These are phyloP conservation scores for Pestalotiopsis sp. DNA, from an alignment of 2,329 filamentous ascomycete species.

Conservation along the genomic window DNA sequence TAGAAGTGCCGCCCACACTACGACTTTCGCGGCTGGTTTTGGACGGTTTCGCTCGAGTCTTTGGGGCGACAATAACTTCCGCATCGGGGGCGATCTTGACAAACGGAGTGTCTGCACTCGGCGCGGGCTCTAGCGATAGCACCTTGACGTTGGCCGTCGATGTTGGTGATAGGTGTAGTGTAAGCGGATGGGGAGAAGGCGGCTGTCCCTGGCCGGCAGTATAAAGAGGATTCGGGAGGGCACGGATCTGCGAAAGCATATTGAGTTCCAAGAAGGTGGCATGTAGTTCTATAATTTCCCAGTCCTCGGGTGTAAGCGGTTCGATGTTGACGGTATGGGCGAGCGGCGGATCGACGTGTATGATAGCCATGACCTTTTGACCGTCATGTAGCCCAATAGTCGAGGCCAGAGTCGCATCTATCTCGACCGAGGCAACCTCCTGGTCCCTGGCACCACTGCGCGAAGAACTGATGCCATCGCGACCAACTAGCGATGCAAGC, in stretches of 20 bases:
- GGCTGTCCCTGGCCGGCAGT: slow-evolving; percentile 51
- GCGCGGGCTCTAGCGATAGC: slow-evolving; percentile 77
- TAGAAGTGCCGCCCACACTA: slow-evolving; percentile 79
- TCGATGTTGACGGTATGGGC: slow-evolving; percentile 97
- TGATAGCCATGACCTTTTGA: slow-evolving; percentile 70
- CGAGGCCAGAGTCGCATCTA: slow-evolving; percentile 82
- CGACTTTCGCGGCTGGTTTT: slow-evolving; percentile 72
- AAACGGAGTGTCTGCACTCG: slow-evolving; percentile 71
- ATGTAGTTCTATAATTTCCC: slow-evolving; percentile 98
- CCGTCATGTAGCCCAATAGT: slow-evolving; percentile 79
- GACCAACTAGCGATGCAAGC: slow-evolving; percentile 70
- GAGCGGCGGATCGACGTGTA: slow-evolving; percentile 89
- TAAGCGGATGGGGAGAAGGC: slow-evolving; percentile 74
- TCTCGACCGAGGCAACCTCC: slow-evolving; percentile 77
- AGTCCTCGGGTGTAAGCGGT: slow-evolving; percentile 90
- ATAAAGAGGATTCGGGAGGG: slow-evolving; percentile 83
- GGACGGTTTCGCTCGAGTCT: slow-evolving; percentile 73
- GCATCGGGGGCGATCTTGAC: slow-evolving; percentile 92
- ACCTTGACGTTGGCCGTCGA: slow-evolving; percentile 92
- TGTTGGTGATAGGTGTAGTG: slow-evolving; percentile 90
- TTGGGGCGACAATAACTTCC: slow-evolving; percentile 96
- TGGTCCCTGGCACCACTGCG: slow-evolving; percentile 69
- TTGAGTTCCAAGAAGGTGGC: slow-evolving; percentile 95
- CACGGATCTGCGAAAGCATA: slow-evolving; percentile 88
- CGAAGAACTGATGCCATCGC: slow-evolving; percentile 69